Base-by-base conservation (phyloP, 345 rosid genomes). In the Sonneratia alba region DNA sequence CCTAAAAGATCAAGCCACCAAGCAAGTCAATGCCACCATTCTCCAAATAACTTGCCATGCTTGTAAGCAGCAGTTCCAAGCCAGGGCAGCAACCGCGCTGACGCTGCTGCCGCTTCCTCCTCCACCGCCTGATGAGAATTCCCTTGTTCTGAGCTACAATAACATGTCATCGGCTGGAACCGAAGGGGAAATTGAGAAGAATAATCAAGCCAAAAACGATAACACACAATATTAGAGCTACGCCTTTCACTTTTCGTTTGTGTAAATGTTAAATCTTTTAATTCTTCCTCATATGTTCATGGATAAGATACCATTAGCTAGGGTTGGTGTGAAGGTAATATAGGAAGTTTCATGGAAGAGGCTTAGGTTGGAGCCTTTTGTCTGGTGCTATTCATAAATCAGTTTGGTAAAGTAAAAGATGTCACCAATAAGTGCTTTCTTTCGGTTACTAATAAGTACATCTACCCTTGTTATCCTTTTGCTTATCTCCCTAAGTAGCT, bases 11-110 rank as follows among this genome's bases (percentile, higher is more conserved):
- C 88, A 81, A 62, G 91, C 99, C 59, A 80, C 81, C 12, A 90
- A 87, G 82, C 88, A 85, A 76, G 83, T 90, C 63, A 83, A 81
- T 71, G 82, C 92, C 36, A 81, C 96, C 36, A 81, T 94, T 68
- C 78, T 86, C 47, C 87, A 91, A 72, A 85, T 94, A 74, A 92
- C 96, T 71, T 94, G 99, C 68, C 86, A 85, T 21, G 80, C 88
- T 65, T 94, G 99, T 79, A 89, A 85, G 77, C 84, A 85, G 34
- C 83, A 81, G 42, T 85, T 87, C 72, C 93, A 83, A 47, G 81
- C 72, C 70, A 48, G 53, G 34, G 56, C 71, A 37, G 22, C 53
- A 47, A 36, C 38, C 56, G 11, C 57, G 55, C 16, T 68, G 49
- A 14, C 37, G 13, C 43, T 40, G 9, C 43, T 8, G 9, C 43